Base-by-base conservation (phyloP, 208 protist species). In the Acanthamoeba rhysodes region DNA sequence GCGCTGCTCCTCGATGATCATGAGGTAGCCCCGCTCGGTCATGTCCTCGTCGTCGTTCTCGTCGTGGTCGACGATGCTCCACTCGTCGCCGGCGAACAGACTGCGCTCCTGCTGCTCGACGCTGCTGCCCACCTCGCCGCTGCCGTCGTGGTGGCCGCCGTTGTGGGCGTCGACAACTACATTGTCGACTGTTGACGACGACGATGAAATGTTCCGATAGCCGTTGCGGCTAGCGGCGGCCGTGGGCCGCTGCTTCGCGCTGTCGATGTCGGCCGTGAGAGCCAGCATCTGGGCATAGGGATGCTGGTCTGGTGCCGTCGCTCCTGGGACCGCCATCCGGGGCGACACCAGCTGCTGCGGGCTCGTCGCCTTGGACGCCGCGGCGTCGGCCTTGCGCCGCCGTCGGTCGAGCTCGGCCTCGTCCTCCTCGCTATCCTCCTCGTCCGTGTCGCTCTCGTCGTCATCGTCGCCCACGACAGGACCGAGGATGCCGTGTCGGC, bases 21-120 rank as follows among this genome's bases (percentile, higher is more conserved):
- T 72, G 27, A 72, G 66, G 29, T 72, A 72, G 66, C 66, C n/a
- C 22, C 66, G 66, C 66, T 72, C 66, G 2, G 66, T 72, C 66
- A 72, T 72, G 66, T 34, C 29, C 66, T 72, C 66, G 66, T 72
- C 66, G 66, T 72, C 66, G 9, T 72, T 34, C 20, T 72, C 66
- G 66, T 72, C 66, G 20, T 20, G 27, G 29, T 72, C 66, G 66
- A 72, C 27, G n/a, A 72, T 72, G 66, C 27, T 20, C 66, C 66
- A 72, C 29, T 72, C 66, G 29, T 72, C 66, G 22, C 66, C 66
- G 66, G 55, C 55, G 20, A 72, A 72, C 66, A 34, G 66, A 5
- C 66, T 72, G 9, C 66, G 66, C 66, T 72, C 66, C 66, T 72
- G 66, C 66, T 72, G 66, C 66, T 72, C 66, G 66, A 72, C 66